A percentile compares a stretch with the other conserved stretches of the same genome.
phyloP scores from a whole-genome alignment of 2,329 filamentous ascomycete species.

The Colletotrichum higginsianum region DNA sequence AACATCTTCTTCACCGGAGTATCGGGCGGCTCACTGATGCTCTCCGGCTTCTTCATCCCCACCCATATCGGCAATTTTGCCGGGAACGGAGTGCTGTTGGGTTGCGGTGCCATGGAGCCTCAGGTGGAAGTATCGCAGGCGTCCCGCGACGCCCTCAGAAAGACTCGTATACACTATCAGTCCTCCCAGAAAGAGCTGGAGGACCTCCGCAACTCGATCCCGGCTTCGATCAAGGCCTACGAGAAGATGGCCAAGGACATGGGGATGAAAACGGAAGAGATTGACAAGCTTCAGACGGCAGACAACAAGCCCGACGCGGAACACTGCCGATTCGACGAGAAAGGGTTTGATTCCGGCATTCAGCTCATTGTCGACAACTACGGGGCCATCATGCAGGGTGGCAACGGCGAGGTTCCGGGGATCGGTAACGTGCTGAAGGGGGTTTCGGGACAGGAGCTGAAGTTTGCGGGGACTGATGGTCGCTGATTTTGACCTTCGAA shows the following conservation, averaged over 20 bases:
- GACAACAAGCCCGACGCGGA: constrained; percentile 69
- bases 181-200: constrained; percentile 67
- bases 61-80: constrained; percentile 66
- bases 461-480: constrained; percentile 48
- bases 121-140: constrained; percentile 65
- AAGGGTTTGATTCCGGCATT: constrained; percentile 67
- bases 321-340: constrained; percentile 71
- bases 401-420: constrained; percentile 63
- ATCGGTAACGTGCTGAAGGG: constrained; percentile 64
- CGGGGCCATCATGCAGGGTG: constrained; percentile 66
- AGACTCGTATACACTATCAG: constrained; percentile 70
- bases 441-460: constrained; percentile 62
- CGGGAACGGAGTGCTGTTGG: constrained; percentile 67
- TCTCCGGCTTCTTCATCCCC: constrained; percentile 71
- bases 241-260: constrained; percentile 60
- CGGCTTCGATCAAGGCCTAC: constrained; percentile 64
- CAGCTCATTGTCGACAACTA: constrained; percentile 69
- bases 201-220: constrained; percentile 64
- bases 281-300: constrained; percentile 69
- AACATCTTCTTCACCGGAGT: constrained; percentile 72
- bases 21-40: constrained; percentile 66
- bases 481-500: not conserved
- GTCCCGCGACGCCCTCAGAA: constrained; percentile 56
- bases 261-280: constrained; percentile 59
- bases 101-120: constrained; percentile 68